Evolutionary conservation across 768 basidiomycete species (phyloP), one percentile per base, ranked within the genome.

Genomic region (Boletus coccyginus): DNA sequence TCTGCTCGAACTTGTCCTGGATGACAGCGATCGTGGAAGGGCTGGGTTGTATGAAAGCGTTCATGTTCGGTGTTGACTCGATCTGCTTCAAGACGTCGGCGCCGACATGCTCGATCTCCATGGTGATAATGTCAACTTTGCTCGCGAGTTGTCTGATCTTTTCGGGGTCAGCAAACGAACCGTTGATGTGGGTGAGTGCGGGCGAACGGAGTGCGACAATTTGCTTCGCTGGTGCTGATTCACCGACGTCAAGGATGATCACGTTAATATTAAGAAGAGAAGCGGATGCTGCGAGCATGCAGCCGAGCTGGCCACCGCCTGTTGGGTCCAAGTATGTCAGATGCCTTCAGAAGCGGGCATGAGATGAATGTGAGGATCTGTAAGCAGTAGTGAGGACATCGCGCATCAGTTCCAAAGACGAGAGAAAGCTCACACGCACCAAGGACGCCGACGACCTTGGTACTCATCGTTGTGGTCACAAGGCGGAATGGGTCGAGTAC

Each of bases 261-360:
- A 95, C 75, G 40, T 88, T 82, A 63, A 97, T 79, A 66, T 94
- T 91, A 48, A 98, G 81, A 33, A 93, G 80, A 3, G 94, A 87
- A 4, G 96, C 95, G 0, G 95, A 86, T 33, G 87, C 87, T 5
- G 88, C 91, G 14, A 99, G 82, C 97, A 99, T 99, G 24, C 96
- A 92, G 27, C 96, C 96, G 27, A 99, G 84, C 74, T 98, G 96
- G 59, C 96, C 95, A 38, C 97, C 97, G 59, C 96, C 96, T 95
- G 56, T 62, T 16, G 29, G 33, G 19, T 32, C 33, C 19, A 50
- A 48, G 36, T 10, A 29, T 32, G 38, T 56, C 12, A 65, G 56
- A 39, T 53, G 44, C 33, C 33, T 36, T 21, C 24, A 33, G 42
- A 21, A 14, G 39, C 5, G 24, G 17, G 57, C 16, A 39, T n/a